These are phyloP conservation scores for Cadophora sp. DNA, from an alignment of 2,329 filamentous ascomycete species.

Conservation along the genomic window DNA sequence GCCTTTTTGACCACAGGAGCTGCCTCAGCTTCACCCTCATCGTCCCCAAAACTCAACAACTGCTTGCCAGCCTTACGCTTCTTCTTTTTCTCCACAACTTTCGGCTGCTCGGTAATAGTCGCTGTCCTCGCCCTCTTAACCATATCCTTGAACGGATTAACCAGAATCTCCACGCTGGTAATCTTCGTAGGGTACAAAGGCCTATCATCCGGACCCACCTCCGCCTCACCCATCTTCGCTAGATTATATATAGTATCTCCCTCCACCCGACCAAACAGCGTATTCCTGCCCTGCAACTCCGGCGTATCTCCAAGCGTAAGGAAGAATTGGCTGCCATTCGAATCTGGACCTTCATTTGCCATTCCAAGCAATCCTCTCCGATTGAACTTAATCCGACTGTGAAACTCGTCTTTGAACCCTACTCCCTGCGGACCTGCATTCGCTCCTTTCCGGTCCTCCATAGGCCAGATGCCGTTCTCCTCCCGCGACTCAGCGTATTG, in stretches of 20 bases:
- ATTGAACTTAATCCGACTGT: constrained; percentile 92
- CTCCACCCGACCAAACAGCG: constrained; percentile 88
- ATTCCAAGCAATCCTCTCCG: constrained; percentile 90
- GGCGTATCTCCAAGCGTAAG: constrained; percentile 86
- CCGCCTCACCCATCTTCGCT: constrained; percentile 89
- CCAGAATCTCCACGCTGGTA: constrained; percentile 73
- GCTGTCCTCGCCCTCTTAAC: constrained; percentile 67
- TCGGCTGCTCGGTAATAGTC: constrained; percentile 53
- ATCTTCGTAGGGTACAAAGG: constrained; percentile 88
- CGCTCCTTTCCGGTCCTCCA: constrained; percentile 67
- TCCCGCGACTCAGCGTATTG: constrained; percentile 60
- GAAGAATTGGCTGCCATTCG: constrained; percentile 97
- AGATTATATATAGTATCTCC: constrained; percentile 97
- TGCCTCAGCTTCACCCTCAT: constrained; percentile 59
- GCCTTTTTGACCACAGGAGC: constrained; percentile 72
- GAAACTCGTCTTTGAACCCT: constrained; percentile 83
- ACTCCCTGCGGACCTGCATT: constrained; percentile 66
- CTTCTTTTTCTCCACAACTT: constrained; percentile 60
- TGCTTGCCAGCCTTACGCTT: constrained; percentile 80
- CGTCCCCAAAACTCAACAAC: constrained; percentile 78
- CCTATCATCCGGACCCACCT: constrained; percentile 81
- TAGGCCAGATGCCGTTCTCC: constrained; percentile 52
- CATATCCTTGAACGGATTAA: constrained; percentile 86
- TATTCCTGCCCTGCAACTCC: constrained; percentile 89
- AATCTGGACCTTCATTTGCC: constrained; percentile 84